Conservation (phyloP, 768 basidiomycete species). For the Pisolithus marmoratus region DNA sequence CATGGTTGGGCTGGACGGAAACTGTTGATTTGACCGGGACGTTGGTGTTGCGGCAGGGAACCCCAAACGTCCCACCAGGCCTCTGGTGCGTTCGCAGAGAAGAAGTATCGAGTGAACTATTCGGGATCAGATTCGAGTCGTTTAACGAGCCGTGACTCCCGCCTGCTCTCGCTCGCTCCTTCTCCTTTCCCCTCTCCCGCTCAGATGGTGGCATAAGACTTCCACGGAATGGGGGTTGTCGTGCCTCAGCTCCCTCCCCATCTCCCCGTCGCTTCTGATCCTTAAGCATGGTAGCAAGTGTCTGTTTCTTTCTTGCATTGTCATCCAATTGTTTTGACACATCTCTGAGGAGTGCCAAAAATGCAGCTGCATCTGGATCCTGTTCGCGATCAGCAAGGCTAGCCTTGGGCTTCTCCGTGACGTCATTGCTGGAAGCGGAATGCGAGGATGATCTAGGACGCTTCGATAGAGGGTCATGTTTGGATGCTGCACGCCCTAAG, state of each 20-base stretch:
- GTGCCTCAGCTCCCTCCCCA: background rate
- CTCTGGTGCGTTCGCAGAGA: background rate
- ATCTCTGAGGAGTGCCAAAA: constrained; percentile 21
- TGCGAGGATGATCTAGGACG: constrained; percentile 17
- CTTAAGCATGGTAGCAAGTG: constrained; percentile 5
- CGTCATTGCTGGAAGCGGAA: background rate
- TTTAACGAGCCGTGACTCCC: background rate
- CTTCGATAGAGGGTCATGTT: background rate
- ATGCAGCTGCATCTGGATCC: constrained; percentile 18
- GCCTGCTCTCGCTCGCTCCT: background rate
- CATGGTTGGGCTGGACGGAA: background rate
- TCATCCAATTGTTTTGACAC: constrained; percentile 17
- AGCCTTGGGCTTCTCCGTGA: background rate
- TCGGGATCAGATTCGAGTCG: background rate
- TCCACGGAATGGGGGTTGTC: no score
- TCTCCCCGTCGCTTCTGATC: constrained; percentile 2
- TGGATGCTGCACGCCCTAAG: background rate
- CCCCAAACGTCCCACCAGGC: background rate
- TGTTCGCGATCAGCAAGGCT: constrained; percentile 7
- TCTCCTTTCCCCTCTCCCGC: background rate
- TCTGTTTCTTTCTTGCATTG: constrained; percentile 24
- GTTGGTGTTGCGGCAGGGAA: background rate
- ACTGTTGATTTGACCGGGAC: background rate
- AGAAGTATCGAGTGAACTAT: background rate
- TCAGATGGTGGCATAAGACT: background rate